phyloP scores from a whole-genome alignment of 78 protist genomes.

The Dictyostelium citrinum region DNA sequence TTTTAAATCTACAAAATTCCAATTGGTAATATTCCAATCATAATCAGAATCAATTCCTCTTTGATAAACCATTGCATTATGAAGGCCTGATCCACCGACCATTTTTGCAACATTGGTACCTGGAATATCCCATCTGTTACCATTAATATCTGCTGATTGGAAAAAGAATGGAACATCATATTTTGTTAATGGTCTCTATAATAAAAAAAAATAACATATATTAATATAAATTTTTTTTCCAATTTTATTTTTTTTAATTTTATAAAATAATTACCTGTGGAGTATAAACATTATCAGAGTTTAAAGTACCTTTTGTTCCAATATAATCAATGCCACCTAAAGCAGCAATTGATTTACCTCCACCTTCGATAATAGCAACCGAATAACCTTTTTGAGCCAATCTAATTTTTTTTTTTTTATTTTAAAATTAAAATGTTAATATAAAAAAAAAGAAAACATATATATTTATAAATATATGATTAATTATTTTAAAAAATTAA shows the following conservation, averaged over 20 bases:
- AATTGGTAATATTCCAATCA: constrained; percentile 37
- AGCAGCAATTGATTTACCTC: constrained; percentile 3
- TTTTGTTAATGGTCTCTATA: constrained; percentile 51
- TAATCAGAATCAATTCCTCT: constrained; percentile 25
- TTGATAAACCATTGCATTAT: constrained; percentile 66
- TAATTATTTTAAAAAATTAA: no score
- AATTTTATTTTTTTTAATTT: not conserved
- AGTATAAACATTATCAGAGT: not conserved
- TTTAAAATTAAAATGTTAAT: no score
- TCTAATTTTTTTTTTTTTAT: not conserved
- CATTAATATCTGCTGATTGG: constrained; percentile 1
- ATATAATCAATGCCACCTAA: constrained; percentile 44
- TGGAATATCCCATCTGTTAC: constrained; percentile 43
- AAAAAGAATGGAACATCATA: constrained; percentile 61
- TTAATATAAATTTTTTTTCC: not conserved
- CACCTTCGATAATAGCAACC: constrained; percentile 44
- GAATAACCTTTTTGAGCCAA: constrained; percentile 34
- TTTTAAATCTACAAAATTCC: constrained; percentile 13
- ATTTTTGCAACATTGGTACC: constrained; percentile 44
- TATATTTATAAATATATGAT: no score
- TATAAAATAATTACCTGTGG: not conserved
- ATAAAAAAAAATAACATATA: no score
- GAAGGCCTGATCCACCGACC: constrained; percentile 59
- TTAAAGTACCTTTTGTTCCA: constrained; percentile 43
- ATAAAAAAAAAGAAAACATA: no score